These are phyloP conservation scores for Emergomyces orientalis DNA, from an alignment of 2,329 filamentous ascomycete species.

Conservation along the genomic window DNA sequence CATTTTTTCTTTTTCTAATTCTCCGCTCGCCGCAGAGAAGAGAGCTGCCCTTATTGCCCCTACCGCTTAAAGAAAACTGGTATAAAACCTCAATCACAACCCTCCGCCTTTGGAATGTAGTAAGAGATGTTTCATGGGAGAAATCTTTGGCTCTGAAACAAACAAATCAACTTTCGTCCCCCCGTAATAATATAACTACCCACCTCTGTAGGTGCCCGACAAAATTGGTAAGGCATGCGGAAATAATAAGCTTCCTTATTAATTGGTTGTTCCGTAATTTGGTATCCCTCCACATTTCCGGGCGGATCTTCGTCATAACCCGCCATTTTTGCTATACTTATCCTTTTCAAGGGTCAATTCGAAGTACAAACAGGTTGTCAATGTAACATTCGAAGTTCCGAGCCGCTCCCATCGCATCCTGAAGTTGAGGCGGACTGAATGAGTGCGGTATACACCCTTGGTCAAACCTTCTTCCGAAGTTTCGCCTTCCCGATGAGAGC, in stretches of 20 bases:
- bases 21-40: not conserved
- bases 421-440: not conserved
- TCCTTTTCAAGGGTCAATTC: not conserved
- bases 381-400: too few relatives aligned
- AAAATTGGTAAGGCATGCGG: not conserved
- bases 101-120: not conserved
- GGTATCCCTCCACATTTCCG: not conserved
- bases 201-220: not conserved
- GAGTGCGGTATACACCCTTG: not conserved
- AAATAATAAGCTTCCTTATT: not conserved
- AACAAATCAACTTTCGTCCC: not conserved
- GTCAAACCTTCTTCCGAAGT: not conserved
- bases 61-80: not conserved
- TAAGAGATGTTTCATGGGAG: slow-evolving; percentile 1
- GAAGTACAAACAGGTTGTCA: not conserved
- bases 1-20: not conserved
- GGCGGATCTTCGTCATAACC: not conserved
- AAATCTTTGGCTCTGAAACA: not conserved
- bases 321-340: too few relatives aligned
- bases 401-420: too few relatives aligned
- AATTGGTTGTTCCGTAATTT: not conserved
- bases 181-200: not conserved
- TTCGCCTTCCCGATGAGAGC: slow-evolving; percentile 3
- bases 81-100: not conserved
- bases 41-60: too few relatives aligned